Base-by-base conservation (phyloP, 1,284 basidiomycete species). In the Earliella scabrosa region DNA sequence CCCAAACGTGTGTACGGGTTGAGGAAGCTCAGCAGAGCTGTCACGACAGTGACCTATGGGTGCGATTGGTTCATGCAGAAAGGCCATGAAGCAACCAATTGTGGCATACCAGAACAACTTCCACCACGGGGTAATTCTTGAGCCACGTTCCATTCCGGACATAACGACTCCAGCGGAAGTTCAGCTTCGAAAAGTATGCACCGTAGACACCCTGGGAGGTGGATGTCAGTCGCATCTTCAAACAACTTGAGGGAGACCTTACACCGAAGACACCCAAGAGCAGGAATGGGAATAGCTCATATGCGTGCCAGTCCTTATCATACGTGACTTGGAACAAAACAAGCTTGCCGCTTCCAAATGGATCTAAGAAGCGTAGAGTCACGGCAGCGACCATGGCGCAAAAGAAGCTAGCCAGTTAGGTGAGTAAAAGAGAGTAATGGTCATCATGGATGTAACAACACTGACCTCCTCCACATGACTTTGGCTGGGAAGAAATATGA, bases 401-500 rank as follows among this genome's bases (percentile, higher is more conserved):
- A 77, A 95, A 97, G 76, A 97, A 97, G 63, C 92, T 88, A 66
- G 20, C 20, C 10, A 5, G 27, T n/a, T n/a, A n/a, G n/a, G n/a
- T n/a, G n/a, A n/a, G n/a, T n/a, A n/a, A n/a, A n/a, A n/a, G n/a
- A n/a, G n/a, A n/a, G n/a, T n/a, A n/a, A n/a, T n/a, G n/a, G n/a
- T n/a, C n/a, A n/a, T 3, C 11, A 21, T 24, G 14, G 24, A 18
- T 3, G 53, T 34, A 13, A 60, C n/a, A n/a, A n/a, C n/a, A n/a
- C 73, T 50, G 64, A 92, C 92, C 90, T 92, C 76, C 93, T 80
- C 93, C 93, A 96, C 93, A 96, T 90, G 56, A 90, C 92, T 76
- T 97, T 95, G 0, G 95, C 89, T 13, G 95, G 95, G 71, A 98
- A 98, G 75, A 93, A 97, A 71, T 95, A 96, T 2, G 93, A 95